Evolutionary conservation across 2,329 filamentous ascomycete species (phyloP), one percentile per base, ranked within the genome.

Genomic region (Claviceps sp.): DNA sequence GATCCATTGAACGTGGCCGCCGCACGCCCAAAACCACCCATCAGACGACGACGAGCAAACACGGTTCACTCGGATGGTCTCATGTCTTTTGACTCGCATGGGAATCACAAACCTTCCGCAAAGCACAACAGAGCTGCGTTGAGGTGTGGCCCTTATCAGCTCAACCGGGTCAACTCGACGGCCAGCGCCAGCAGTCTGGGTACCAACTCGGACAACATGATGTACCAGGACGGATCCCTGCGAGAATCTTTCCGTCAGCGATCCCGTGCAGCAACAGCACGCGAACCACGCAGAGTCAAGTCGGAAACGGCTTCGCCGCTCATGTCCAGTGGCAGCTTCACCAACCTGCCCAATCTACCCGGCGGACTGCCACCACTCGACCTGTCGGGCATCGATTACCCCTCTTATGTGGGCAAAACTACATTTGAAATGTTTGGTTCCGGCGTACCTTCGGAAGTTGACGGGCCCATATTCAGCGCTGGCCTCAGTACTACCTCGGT

Each of bases 291-390:
- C 52, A 72, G 72, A 55, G 72, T 78, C 57, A 80, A 79, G 59
- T 83, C 80, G 7, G 80, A 82, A 60, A 74, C 79, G 22, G 71
- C 77, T 3, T 83, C 81, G 7, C 80, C 81, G 6, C 64, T 78
- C 37, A 68, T 80, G 62, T 71, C 69, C 43, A 68, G 70, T 40
- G 64, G 73, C 16, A 71, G 72, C 45, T 72, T 82, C 52, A 69
- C 75, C 47, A 73, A 76, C 53, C 67, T 78, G 39, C 69, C 75
- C 48, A 73, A 76, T 53, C 67, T 78, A 37, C 76, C 74, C 59
- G 67, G 71, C 47, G 71, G 75, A 51, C 67, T 83, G 20, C 75
- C 68, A 14, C 79, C 78, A 0, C 64, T 85, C 17, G 80, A 83
- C 57, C 68, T 83, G 14, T 78, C 78, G n/a, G 65, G 63, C 43